Base-by-base conservation (phyloP, 805 yeast species). In the Metschnikowia kofuensis region DNA sequence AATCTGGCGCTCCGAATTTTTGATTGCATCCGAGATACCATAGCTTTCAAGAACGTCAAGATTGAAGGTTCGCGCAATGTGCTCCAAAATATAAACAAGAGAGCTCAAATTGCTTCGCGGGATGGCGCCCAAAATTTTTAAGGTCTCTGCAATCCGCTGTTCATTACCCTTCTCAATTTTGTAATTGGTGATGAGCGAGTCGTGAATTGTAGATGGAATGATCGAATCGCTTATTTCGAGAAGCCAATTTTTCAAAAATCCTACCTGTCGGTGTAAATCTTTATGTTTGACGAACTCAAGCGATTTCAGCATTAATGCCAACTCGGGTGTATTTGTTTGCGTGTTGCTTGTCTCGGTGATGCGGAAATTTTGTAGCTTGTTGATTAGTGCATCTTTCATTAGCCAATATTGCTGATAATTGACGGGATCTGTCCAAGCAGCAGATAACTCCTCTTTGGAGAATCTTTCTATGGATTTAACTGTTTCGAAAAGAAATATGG, bases 31-130 rank as follows among this genome's bases (percentile, higher is more conserved):
- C 7, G 65, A 54, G 4, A 43, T 31, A 9, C 65, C 71, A 48
- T 62, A 70, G 13, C 57, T 60, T 10, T 26, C 55, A 14, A 68
- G 58, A 8, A 44, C 41, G 1, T 49, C 55, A 30, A 71, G 53
- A 0, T 45, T 55, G 48, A 61, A 70, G 1, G 59, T 62, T 11
- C 38, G 38, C 28, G 64, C 43, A 5, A 74, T 53, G 51, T 73
- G 75, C 48, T 71, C 75, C 42, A 72, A 45, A 2, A 73, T 35
- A 42, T 53, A 69, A 4, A 73, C 31, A 36, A 74, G 61, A 1
- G 76, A 64, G 30, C 72, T 58, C 41, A 72, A 55, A 45, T 74
- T 74, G 45, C 73, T 67, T 52, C 78, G 52, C 1, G 78, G 76
- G 7, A 71, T 63, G 0, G 72, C 47, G 2, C 67, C 54, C 31